Base-by-base conservation (phyloP, 106 monocot genomes). In the Platanthera guangdongensis region DNA sequence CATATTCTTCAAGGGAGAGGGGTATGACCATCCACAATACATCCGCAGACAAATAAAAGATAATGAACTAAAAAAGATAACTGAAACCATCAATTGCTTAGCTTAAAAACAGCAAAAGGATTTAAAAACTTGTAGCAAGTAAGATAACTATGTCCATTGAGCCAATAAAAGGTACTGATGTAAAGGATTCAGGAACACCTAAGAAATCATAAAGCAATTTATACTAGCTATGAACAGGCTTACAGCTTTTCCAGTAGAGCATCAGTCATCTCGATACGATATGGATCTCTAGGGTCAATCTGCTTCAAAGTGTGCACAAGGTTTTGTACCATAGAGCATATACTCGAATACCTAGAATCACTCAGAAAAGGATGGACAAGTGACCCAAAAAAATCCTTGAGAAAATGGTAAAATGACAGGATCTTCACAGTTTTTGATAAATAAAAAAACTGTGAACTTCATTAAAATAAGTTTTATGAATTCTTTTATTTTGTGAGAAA, bases 201-300 rank as follows among this genome's bases (percentile, higher is more conserved):
- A 30, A 65, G 4, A 32, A 30, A 65, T 47, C 16, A 15, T 4
- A 47, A 70, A 47, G 15, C 70, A 47, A 2, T n/a, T n/a, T 47
- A 70, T 7, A 70, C 47, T n/a, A n/a, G 47, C 15, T 48, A 16
- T 19, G 22, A 9, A 73, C 39, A 71, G 73, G 75, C 88, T 82
- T 86, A 94, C 91, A 94, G 83, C 81, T 97, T 94, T 57, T 90
- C 88, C 7, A 97, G 83, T 9, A 94, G 47, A 47, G 68, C 74
- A 74, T 97, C 91, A 11, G 97, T 91, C 93, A 92, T 97, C 86
- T 97, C 88, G 45, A 89, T 84, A 14, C 97, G 84, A 72, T 80
- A 85, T 60, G 90, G 91, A 32, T 97, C 94, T 80, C 94, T 89
- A 1, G 87, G 82, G 53, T 97, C 89, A 78, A 97, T 89, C 75